Base-by-base conservation (phyloP, 169 alveolate species). In the Plasmodium ovale region DNA sequence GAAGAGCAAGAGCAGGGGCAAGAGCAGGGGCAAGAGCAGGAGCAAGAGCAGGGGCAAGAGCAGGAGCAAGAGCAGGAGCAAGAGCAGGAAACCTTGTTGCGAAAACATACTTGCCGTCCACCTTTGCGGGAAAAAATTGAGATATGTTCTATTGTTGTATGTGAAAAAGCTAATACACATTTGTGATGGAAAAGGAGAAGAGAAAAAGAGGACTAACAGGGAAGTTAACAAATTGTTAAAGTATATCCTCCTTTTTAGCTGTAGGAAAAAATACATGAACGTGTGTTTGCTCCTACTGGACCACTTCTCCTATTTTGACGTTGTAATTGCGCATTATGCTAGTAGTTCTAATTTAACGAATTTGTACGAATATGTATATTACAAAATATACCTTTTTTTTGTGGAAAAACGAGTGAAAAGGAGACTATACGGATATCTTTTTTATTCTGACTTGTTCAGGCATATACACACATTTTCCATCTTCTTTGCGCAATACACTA, bases 71-170 rank as follows among this genome's bases (percentile, higher is more conserved):
- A n/a, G 27, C 19, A 51, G 14, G 9, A 25, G 39, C 1, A 27
- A 65, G 6, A 21, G 6, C 6, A 29, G 33, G 0, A 47, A 47
- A 47, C 12, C 7, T 47, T 14, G 19, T 29, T 16, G 6, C 2
- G 53, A 21, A 27, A 64, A 73, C 21, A 60, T 77, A 27, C 62
- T 60, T 53, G 16, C 53, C 0, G 37, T 77, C 21, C 21, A 60
- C 10, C n/a, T 44, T 62, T 77, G 74, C 39, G 31, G 16, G 31
- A 31, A 47, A 27, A 25, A 77, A 16, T 62, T 44, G 25, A 67
- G 74, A 53, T 77, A 77, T n/a, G 62, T 77, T 51, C 16, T 77
- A 27, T 53, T 77, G 51, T 53, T 77, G n/a, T 77, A 77, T 67
- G 88, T 77, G 29, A 77, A 77, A 56, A 77, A 35, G 31, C 33